Percentiles rank a stretch among this genome's conserved stretches.
These are phyloP conservation scores for Penicillium sp. DNA, from an alignment of 2,329 filamentous ascomycete species.

Conservation along the genomic window DNA sequence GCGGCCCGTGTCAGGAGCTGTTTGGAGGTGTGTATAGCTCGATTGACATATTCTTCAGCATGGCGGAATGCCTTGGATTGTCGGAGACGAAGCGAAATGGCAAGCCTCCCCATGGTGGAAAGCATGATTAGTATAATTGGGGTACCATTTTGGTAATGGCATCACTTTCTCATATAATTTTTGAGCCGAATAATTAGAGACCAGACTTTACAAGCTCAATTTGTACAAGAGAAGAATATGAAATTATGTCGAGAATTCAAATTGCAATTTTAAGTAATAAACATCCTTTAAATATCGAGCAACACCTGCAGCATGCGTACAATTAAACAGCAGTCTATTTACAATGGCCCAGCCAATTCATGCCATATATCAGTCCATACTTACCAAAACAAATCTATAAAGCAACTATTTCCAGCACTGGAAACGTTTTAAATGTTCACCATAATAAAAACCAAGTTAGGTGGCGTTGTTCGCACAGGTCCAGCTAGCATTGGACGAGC, in stretches of 20 bases:
- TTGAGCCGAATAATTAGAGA: not conserved
- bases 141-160: not conserved
- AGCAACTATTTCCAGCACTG: not conserved
- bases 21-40: conserved; percentile 57
- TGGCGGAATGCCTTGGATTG: conserved; percentile 43
- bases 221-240: not conserved
- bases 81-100: conserved; percentile 21
- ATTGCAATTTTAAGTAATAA: not conserved
- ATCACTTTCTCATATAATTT: not conserved
- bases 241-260: not conserved
- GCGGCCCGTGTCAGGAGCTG: conserved; percentile 73
- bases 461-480: conserved; percentile 40
- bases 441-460: conserved; percentile 1
- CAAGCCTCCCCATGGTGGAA: not conserved
- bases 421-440: not conserved
- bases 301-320: not conserved
- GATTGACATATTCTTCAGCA: conserved; percentile 44
- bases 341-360: conserved; percentile 14
- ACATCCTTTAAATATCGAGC: not conserved
- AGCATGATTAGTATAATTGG: not conserved
- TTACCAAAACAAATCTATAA: conserved; percentile 6
- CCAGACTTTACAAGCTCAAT: not conserved
- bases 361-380: conserved; percentile 3
- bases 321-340: conserved; percentile 13
- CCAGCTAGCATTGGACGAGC: conserved; percentile 37